Evolutionary conservation across 2,329 filamentous ascomycete genomes (phyloP), one percentile per base, ranked within the genome.

Genomic region (Stemphylium lycopersici): DNA sequence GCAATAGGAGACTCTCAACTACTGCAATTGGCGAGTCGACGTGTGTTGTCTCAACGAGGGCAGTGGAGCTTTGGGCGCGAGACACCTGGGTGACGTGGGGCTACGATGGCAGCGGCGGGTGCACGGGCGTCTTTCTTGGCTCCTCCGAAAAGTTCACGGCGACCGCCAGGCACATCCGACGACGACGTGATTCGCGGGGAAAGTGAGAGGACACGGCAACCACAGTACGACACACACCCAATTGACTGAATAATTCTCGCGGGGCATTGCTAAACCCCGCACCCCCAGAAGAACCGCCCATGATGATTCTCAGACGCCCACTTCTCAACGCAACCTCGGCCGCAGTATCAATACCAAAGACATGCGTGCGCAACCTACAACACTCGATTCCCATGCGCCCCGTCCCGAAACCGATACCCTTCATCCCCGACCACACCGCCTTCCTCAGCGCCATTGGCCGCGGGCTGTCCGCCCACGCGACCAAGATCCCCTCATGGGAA

Each of bases 1-100:
- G 80, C 82, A 88, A 90, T 91, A 95, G 91, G 91, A 96, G 91
- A 81, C 91, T 96, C 95, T 98, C 95, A 89, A 98, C 95, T 97
- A 75, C 66, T 74, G 71, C 68, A 51, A 58, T 55, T 44, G 47
- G 36, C 34, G 38, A 41, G 43, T 48, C 38, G 47, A 36, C 46
- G 48, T 44, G 49, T 48, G 36, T 26, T 13, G 38, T 24, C 15
- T 26, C 13, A 6, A 13, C 13, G 10, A 13, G 43, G 24, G 41
- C 24, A 37, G 47, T 46, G 53, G 40, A 47, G 52, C 26, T 56
- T 29, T 45, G 42, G 42, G 42, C 42, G 48, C 45, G 34, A 13
- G 20, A 34, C 40, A 51, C 45, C 47, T 50, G 52, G 32, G 52
- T 51, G 52, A 55, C 47, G 42, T 51, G 45, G 46, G 49, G 44